These are phyloP conservation scores for Phytophthora litchii DNA, from an alignment of 352 stramenopile species.

Conservation along the genomic window DNA sequence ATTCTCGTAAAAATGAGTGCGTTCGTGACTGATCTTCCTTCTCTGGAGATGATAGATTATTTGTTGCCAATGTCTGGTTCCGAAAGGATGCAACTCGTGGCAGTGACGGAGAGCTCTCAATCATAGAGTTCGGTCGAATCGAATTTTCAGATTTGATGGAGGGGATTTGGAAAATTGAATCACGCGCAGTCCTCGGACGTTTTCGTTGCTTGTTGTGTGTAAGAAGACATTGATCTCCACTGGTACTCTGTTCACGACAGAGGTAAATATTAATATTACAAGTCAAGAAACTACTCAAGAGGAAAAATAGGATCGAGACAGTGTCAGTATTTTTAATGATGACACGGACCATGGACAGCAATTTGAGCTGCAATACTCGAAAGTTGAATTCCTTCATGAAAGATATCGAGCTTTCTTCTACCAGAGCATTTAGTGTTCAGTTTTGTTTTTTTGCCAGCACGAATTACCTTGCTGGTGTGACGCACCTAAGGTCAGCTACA, in stretches of 20 bases:
- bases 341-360: no score
- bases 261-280: no score
- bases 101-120: conserved; percentile 4
- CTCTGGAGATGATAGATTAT: neutral
- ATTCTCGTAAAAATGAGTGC: neutral
- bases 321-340: no score
- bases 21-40: neutral
- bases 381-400: no score
- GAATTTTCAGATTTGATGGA: neutral
- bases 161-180: conserved; percentile 7
- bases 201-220: conserved; percentile 2
- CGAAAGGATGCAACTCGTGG: conserved; percentile 1
- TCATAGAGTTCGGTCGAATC: neutral
- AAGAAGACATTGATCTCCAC: conserved; percentile 8
- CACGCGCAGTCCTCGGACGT: conserved; percentile 1
- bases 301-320: no score
- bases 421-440: no score
- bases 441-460: conserved; percentile 12
- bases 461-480: neutral
- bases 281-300: no score
- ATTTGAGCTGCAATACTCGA: no score
- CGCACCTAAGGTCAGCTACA: no score
- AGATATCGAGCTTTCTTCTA: no score
- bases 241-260: neutral
- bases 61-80: conserved; percentile 1